Percentiles rank a stretch among this genome's conserved stretches.
These are phyloP conservation scores for Komagataea norvegica DNA, from an alignment of 1,139 yeast genomes.

Conservation along the genomic window DNA sequence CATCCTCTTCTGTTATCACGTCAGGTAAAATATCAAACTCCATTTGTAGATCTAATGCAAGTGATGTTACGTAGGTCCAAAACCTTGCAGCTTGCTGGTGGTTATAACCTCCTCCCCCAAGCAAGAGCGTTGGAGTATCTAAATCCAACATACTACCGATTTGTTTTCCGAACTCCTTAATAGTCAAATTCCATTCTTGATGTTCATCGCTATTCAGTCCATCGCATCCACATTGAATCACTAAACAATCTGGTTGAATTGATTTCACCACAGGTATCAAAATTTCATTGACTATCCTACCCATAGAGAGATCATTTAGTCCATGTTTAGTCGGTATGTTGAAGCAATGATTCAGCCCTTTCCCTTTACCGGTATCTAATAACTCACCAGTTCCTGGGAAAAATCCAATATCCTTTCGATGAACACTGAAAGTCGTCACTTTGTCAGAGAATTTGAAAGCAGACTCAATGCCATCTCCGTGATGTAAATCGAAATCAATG, in stretches of 20 bases:
- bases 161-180: constrained; percentile 42
- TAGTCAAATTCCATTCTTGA: constrained; percentile 65
- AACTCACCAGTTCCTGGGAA: constrained; percentile 66
- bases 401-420: constrained; percentile 61
- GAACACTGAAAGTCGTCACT: constrained; percentile 61
- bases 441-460: constrained; percentile 55
- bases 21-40: constrained; percentile 47
- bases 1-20: constrained; percentile 44
- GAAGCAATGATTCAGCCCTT: constrained; percentile 35
- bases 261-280: constrained; percentile 39
- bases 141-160: constrained; percentile 35
- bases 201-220: constrained; percentile 58
- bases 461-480: constrained; percentile 74
- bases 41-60: constrained; percentile 13
- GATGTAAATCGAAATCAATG: constrained; percentile 70
- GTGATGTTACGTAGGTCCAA: constrained; percentile 54
- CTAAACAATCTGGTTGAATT: constrained; percentile 48
- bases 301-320: constrained; percentile 42
- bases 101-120: constrained; percentile 82
- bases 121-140: constrained; percentile 38
- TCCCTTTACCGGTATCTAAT: constrained; percentile 34
- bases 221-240: constrained; percentile 70
- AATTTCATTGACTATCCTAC: constrained; percentile 36
- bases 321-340: constrained; percentile 62
- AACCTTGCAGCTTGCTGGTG: constrained; percentile 59